Evolutionary conservation across 139 green algal species (phyloP), one percentile per base, ranked within the genome.

Genomic region (Coelastrella sp.): DNA sequence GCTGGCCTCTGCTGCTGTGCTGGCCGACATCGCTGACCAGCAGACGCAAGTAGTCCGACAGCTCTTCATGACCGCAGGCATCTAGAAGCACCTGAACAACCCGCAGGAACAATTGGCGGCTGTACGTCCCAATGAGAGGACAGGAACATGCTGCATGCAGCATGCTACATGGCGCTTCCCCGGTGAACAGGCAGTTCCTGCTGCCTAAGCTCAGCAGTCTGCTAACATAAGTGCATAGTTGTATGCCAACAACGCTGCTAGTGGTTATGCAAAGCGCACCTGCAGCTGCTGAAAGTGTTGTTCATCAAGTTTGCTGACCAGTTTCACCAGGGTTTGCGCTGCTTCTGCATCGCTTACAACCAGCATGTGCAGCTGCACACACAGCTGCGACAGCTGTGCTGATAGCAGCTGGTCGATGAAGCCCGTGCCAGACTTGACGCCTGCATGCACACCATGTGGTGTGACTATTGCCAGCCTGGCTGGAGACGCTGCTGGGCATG

Each of bases 201-300:
- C 32, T 47, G 32, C 32, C 32, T 1, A 47, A 47, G 32, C 32
- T 47, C 32, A 47, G 32, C 32, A 47, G 32, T 47, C 32, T 47
- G 32, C 32, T 0, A 1, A 47, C 32, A 1, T 47, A 47, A 47
- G 32, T 47, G 32, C 32, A 47, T 2, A 1, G 32, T 47, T 47
- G 32, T 47, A 47, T 0, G 0, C 32, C 1, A 47, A 47, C 32
- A 47, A 47, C 32, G n/a, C 74, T 23, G 54, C 32, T 20, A 66
- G 4, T 47, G 54, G 8, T n/a, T 4, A 10, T 32, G 77, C 32
- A 22, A 66, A 5, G 7, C 60, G n/a, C 3, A 77, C 81, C 81
- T 87, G 81, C 64, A 87, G 47, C 61, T 87, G 23, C 23, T 87
- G 81, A 23, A 78, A 87, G 23, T 87, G 64, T 23, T 87, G 81